Base-by-base conservation (phyloP, 2,329 filamentous ascomycete genomes). In the Fusarium hostae region DNA sequence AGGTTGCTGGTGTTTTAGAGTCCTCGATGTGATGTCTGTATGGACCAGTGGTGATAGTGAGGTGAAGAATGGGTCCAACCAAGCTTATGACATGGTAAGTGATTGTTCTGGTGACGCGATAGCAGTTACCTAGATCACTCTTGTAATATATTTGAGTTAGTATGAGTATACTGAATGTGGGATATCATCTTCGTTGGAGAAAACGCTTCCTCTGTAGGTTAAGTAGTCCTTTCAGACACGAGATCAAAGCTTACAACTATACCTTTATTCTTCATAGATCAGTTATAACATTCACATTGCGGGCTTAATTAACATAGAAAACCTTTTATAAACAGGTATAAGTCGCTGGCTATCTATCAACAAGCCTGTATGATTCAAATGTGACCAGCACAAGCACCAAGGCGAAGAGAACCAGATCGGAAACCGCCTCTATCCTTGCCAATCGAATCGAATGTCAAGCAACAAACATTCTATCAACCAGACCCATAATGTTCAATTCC, bases 381-480 rank as follows among this genome's bases (percentile, higher is more conserved):
- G 74, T 76, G 74, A 55, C 70, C 70, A 74, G 74, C 74, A 73
- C 70, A 73, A 54, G 64, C 56, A 48, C 54, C 58, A 50, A 60
- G 26, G 48, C 37, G 44, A 47, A 62, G 16, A 48, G 44, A 54
- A 41, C 48, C 37, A 59, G 54, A 44, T 55, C 57, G 54, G 22
- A 47, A 52, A 34, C 51, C 54, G 47, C 59, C 28, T 65, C 62
- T 56, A 45, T 55, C 56, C 63, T 44, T 52, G 56, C 70, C 52
- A 45, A 35, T 44, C 45, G 56, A 52, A 61, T 68, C 64, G 63
- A 51, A 58, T 47, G 63, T 45, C 55, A 40, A 48, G 54, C 35
- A 62, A 40, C 44, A 56, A 41, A 55, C 58, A 24, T 41, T 63
- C 40, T 45, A 55, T 71, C 54, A 63, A 60, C 45, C 57, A 43